A percentile compares a stretch with the other conserved stretches of the same genome.
Conservation (phyloP, 495 filamentous ascomycete species). For the Schizothecium vesticola region DNA sequence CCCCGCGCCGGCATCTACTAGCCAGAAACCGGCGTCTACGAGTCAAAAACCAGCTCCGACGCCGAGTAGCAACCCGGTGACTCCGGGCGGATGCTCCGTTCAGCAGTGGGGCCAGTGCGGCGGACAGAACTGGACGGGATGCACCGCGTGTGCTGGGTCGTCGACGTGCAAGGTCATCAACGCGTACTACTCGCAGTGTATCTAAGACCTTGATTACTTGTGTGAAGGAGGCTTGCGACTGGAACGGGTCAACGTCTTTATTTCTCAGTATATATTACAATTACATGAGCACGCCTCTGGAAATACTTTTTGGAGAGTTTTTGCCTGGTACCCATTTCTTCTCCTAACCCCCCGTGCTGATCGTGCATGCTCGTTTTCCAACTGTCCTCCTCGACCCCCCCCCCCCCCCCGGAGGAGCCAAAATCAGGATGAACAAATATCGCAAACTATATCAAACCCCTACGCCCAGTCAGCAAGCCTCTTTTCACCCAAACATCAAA, state of each 20-base stretch:
- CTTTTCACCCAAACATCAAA: too few species aligned
- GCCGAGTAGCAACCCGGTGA: constrained; percentile 2
- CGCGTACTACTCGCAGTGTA: constrained; percentile 39
- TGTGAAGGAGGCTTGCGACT: neutral
- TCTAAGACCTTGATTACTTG: neutral
- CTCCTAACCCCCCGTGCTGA: neutral
- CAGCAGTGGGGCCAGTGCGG: constrained; percentile 44
- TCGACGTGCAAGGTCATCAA: constrained; percentile 32
- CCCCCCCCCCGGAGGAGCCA: neutral
- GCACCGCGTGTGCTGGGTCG: constrained; percentile 31
- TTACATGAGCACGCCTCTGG: neutral
- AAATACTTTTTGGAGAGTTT: neutral
- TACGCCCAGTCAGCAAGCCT: neutral
- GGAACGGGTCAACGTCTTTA: neutral
- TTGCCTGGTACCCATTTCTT: neutral
- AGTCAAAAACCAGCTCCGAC: neutral
- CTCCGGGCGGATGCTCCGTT: constrained; percentile 16
- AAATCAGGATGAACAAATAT: neutral
- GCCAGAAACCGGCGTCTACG: neutral
- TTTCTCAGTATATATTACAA: neutral
- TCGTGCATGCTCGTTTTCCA: neutral
- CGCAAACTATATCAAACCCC: neutral
- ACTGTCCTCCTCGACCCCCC: neutral
- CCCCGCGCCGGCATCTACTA: neutral
- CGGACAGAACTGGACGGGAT: constrained; percentile 37